These are phyloP conservation scores for Trichoderma breve DNA, from an alignment of 2,329 filamentous ascomycete genomes.

Conservation along the genomic window DNA sequence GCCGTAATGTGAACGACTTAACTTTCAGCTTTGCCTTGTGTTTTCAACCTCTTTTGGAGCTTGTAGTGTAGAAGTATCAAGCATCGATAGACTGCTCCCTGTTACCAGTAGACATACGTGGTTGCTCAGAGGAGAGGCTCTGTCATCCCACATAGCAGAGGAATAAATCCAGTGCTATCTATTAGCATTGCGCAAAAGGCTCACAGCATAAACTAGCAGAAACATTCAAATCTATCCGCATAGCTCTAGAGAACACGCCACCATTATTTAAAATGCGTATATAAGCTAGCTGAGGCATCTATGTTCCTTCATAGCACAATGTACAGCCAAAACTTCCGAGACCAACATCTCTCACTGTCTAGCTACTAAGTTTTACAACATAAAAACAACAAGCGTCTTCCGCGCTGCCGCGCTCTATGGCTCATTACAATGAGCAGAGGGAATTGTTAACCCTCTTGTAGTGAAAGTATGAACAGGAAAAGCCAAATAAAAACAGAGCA, in stretches of 20 bases:
- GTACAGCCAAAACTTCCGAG: slow-evolving; percentile 24
- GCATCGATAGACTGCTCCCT: background rate
- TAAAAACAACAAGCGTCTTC: slow-evolving; percentile 23
- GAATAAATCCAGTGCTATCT: background rate
- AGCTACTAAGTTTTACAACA: slow-evolving; percentile 25
- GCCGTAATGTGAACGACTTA: background rate
- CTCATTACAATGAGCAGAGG: slow-evolving; percentile 23
- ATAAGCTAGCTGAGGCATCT: slow-evolving; percentile 19
- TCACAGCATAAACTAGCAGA: background rate
- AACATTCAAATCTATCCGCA: background rate
- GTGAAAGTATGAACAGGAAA: slow-evolving; percentile 25
- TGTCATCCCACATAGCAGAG: background rate
- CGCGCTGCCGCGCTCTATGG: slow-evolving; percentile 18
- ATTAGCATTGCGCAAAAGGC: background rate
- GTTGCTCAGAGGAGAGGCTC: background rate
- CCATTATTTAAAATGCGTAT: slow-evolving; percentile 11
- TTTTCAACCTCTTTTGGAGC: background rate
- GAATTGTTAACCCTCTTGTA: slow-evolving; percentile 8
- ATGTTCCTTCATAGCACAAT: slow-evolving; percentile 19
- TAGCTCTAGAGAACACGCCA: background rate
- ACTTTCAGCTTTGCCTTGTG: background rate
- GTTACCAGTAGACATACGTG: background rate
- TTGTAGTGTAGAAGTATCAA: background rate
- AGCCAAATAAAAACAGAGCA: slow-evolving; percentile 20
- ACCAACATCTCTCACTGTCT: slow-evolving; percentile 21